Base-by-base conservation (phyloP, 108 stramenopile species). In the Craspedostauros australis region DNA sequence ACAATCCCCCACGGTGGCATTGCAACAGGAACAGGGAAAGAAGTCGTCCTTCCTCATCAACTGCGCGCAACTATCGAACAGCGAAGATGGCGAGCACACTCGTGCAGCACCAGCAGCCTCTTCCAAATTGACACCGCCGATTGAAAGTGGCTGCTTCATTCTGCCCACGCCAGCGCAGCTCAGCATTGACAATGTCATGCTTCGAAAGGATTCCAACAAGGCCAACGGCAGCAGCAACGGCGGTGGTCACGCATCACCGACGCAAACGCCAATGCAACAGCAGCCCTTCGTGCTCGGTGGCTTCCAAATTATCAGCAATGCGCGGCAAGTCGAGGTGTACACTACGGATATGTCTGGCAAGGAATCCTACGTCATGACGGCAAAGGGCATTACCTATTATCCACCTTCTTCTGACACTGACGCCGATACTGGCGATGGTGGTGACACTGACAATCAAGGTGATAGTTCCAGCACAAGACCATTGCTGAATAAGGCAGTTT, bases 311-410 rank as follows among this genome's bases (percentile, higher is more conserved):
- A 37, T 73, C 3, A 50, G 39, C 40, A 66, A 42, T 30, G 52
- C 59, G 5, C 50, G 46, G 16, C 45, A 49, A 3, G 33, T 53
- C 1, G 64, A 73, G 33, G 51, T 73, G 0, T 73, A 66, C 25
- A 27, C 66, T 11, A 68, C 66, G 6, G 50, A 53, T 30, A 34
- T 12, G 12, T 38, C 53, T 30, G 51, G 58, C 15, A 65, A 66
- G 33, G 72, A 73, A 57, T 36, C 34, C 0, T 61, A 61, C 41
- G 33, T 73, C 9, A 73, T 41, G 34, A 66, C 72, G 12, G 60
- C 52, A 24, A 57, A 49, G 26, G 72, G 64, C 8, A 65, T 73
- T 50, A 59, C 64, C 4, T 54, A 50, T 22, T n/a, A n/a, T n/a
- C n/a, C 28, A 34, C n/a, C n/a, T n/a, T n/a, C n/a, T n/a, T n/a